phyloP scores from a whole-genome alignment of 306 rosid species.

The Ormosia emarginata region DNA sequence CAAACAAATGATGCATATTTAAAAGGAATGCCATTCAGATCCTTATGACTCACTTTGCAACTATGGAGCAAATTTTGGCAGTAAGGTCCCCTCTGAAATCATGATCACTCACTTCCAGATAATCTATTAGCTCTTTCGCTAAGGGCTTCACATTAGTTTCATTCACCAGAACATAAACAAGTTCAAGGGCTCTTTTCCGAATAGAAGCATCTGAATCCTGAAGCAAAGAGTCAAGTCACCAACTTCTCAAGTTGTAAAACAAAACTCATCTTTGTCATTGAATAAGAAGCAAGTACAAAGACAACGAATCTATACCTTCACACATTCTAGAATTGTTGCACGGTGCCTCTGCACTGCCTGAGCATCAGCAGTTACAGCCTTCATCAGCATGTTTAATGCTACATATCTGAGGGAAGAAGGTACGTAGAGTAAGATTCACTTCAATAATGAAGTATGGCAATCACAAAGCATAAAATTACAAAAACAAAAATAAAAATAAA shows the following conservation, averaged over 20 bases:
- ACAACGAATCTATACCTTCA: slow-evolving; percentile 59
- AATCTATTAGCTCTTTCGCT: slow-evolving; percentile 85
- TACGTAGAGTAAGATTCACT: slow-evolving; percentile 16
- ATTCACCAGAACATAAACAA: slow-evolving; percentile 81
- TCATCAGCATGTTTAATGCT: slow-evolving; percentile 95
- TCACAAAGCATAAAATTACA: neutral
- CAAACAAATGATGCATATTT: neutral
- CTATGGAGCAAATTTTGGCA: slow-evolving; percentile 85
- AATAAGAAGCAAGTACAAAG: slow-evolving; percentile 9
- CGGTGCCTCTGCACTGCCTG: slow-evolving; percentile 99
- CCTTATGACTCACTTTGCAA: slow-evolving; percentile 71
- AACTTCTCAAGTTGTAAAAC: slow-evolving; percentile 26
- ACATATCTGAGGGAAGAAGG: slow-evolving; percentile 62
- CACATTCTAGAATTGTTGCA: slow-evolving; percentile 93
- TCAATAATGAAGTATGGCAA: neutral
- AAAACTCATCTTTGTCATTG: slow-evolving; percentile 3
- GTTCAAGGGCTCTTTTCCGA: slow-evolving; percentile 97
- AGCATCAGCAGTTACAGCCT: slow-evolving; percentile 87
- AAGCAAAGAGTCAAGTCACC: slow-evolving; percentile 30
- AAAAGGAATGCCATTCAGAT: slow-evolving; percentile 20
- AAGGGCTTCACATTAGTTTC: slow-evolving; percentile 87
- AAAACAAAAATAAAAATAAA: neutral
- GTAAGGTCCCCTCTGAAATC: slow-evolving; percentile 95
- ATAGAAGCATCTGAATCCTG: slow-evolving; percentile 97
- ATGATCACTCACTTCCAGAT: slow-evolving; percentile 80